Percentiles rank a stretch among this genome's conserved stretches.
These are phyloP conservation scores for Raffaelea deltoideospora DNA, from an alignment of 2,329 filamentous ascomycete species.

Conservation along the genomic window DNA sequence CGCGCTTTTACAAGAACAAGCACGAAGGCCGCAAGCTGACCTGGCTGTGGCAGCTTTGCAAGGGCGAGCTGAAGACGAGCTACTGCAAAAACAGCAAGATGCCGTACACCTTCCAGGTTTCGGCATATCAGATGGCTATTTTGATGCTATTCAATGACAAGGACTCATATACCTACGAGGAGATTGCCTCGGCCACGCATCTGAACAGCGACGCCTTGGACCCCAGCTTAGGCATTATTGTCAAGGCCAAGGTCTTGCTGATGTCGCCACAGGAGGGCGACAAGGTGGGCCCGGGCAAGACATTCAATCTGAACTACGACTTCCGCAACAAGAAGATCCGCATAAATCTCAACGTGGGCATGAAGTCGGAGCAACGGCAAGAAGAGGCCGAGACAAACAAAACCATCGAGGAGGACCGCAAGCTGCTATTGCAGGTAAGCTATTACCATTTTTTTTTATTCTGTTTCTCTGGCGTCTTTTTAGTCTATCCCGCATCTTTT, in stretches of 20 bases:
- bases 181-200: slow-evolving; percentile 69
- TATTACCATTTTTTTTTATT: slow-evolving; percentile 2
- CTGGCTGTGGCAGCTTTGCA: slow-evolving; percentile 97
- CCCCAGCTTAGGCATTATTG: slow-evolving; percentile 67
- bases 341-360: slow-evolving; percentile 86
- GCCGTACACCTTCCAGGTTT: slow-evolving; percentile 93
- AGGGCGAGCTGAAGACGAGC: slow-evolving; percentile 87
- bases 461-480: no score
- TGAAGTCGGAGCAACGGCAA: slow-evolving; percentile 91
- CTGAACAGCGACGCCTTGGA: slow-evolving; percentile 73
- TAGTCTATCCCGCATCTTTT: not conserved
- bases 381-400: slow-evolving; percentile 97
- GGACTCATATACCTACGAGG: slow-evolving; percentile 72
- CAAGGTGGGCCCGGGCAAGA: slow-evolving; percentile 64
- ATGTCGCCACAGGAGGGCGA: slow-evolving; percentile 56
- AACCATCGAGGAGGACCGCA: slow-evolving; percentile 96
- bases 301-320: slow-evolving; percentile 75
- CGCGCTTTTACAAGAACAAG: slow-evolving; percentile 87
- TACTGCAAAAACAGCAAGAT: slow-evolving; percentile 84
- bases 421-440: slow-evolving; percentile 87
- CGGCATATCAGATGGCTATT: slow-evolving; percentile 95
- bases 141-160: slow-evolving; percentile 87
- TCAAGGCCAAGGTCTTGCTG: slow-evolving; percentile 83
- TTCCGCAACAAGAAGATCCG: slow-evolving; percentile 99
- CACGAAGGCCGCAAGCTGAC: slow-evolving; percentile 92